phyloP scores from a whole-genome alignment of 768 basidiomycete species.

The Sporobolomyces roseus region DNA sequence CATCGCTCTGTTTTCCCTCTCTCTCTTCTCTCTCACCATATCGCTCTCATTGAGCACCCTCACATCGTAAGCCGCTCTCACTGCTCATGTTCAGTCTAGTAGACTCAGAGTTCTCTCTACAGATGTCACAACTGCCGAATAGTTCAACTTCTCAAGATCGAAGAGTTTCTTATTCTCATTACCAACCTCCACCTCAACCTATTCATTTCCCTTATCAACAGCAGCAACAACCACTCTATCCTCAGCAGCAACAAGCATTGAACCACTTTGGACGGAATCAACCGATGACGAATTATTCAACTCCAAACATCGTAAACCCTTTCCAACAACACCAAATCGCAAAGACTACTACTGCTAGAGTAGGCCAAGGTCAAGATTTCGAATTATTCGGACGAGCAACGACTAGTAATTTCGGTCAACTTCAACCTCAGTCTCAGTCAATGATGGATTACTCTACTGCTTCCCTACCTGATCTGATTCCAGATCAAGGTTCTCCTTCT shows the following conservation, averaged over 20 bases:
- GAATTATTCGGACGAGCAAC: slow-evolving; percentile 24
- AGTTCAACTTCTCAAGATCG: too few relatives aligned
- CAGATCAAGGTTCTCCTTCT: slow-evolving; percentile 14
- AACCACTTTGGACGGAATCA: too few relatives aligned
- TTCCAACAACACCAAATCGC: background rate
- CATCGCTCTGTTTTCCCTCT: too few relatives aligned
- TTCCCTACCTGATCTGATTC: slow-evolving; percentile 22
- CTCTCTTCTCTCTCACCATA: too few relatives aligned
- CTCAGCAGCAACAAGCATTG: too few relatives aligned
- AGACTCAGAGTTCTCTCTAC: too few relatives aligned
- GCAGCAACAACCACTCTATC: background rate
- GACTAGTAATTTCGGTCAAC: slow-evolving; percentile 1
- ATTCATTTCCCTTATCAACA: slow-evolving; percentile 5
- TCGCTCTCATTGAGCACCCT: too few relatives aligned
- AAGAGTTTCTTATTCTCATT: slow-evolving; percentile 4
- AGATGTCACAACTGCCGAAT: too few relatives aligned
- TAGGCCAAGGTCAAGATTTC: slow-evolving; percentile 17
- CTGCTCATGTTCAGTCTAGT: too few relatives aligned
- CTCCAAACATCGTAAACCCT: slow-evolving; percentile 11
- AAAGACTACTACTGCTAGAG: too few relatives aligned
- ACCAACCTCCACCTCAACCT: slow-evolving; percentile 20
- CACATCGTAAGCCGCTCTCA: too few relatives aligned
- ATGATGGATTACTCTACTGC: background rate
- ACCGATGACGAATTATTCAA: slow-evolving; percentile 7
- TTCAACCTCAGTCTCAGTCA: too few relatives aligned